Evolutionary conservation across 768 basidiomycete genomes (phyloP), one percentile per base, ranked within the genome.

Genomic region (Leccinum truebloodii): DNA sequence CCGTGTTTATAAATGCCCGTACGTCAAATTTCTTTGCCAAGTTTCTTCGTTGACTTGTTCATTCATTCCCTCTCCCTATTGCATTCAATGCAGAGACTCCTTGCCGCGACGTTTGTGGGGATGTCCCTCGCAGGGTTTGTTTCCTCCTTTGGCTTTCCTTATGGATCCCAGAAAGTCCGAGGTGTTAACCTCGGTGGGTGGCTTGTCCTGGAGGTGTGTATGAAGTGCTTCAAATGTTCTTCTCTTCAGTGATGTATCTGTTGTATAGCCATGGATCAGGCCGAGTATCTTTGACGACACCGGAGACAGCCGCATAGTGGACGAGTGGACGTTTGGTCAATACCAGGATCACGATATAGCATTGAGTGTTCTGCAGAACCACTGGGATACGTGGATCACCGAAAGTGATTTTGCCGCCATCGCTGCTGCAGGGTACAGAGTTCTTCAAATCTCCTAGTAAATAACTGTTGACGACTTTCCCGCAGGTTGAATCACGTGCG

Each of bases 371-470:
- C 78, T 93, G 22, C 76, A 80, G 61, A 77, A 80, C 52, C 92
- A 93, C 70, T 94, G 92, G 91, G 73, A 90, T 63, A 87, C 86
- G 1, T 95, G 86, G 85, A 93, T 98, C 65, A 91, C 88, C 1
- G 88, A 94, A 68, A 69, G 79, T 20, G 95, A 98, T 73, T 91
- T 95, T 69, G 73, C 75, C 34, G 82, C 78, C 51, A 93, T 94
- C 60, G 85, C 88, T 55, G 85, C 82, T 49, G 90, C 91, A 6
- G 89, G 90, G 90, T 89, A 71, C 24, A 20, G 74, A 20, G 57
- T 58, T 24, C 13, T 37, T 51, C 35, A 18, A 28, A 13, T 55
- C 34, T 6, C 6, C n/a, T 56, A 30, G 46, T 58, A 34, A 57
- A 44, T 58, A 28, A 57, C 58, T 39, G 54, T 62, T 60, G 41